phyloP scores from a whole-genome alignment of 2,329 filamentous ascomycete species.

The Rhynchosporium agropyri region DNA sequence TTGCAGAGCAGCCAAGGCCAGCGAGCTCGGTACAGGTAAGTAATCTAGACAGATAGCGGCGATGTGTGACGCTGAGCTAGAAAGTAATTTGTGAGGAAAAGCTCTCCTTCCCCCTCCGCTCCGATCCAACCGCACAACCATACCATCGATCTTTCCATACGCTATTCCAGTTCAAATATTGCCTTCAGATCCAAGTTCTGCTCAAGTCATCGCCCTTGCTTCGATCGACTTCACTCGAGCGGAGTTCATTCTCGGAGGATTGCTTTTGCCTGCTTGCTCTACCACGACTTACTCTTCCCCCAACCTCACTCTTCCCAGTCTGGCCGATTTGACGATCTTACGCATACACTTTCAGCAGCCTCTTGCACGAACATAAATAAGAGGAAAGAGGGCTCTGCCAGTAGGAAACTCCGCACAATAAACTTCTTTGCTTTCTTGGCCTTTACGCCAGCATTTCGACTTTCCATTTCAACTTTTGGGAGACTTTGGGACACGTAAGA shows the following conservation, averaged over 20 bases:
- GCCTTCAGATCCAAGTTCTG: constrained; percentile 14
- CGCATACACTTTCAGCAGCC: constrained; percentile 3
- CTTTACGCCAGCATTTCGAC: constrained; percentile 17
- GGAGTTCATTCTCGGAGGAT: constrained; percentile 24
- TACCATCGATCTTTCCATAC: constrained; percentile 17
- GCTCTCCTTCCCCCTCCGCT: constrained; percentile 9
- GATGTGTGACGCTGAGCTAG: constrained; percentile 13
- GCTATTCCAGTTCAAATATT: constrained; percentile 15
- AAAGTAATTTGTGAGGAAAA: constrained; percentile 29
- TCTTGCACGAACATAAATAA: constrained; percentile 11
- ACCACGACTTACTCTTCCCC: constrained; percentile 14
- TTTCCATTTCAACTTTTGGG: not conserved
- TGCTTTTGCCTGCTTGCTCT: constrained; percentile 16
- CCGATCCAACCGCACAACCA: constrained; percentile 14
- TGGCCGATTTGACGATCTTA: not conserved
- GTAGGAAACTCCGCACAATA: constrained; percentile 14
- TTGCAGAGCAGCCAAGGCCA: not conserved
- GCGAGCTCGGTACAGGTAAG: constrained; percentile 7
- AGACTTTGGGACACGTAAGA: not conserved
- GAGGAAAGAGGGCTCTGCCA: constrained; percentile 8
- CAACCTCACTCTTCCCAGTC: not conserved
- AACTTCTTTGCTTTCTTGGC: constrained; percentile 20
- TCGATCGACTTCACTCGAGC: constrained; percentile 26
- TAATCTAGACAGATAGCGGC: constrained; percentile 18
- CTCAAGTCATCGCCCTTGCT: constrained; percentile 9